These are phyloP conservation scores for Papiliotrema laurentii DNA, from an alignment of 1,284 basidiomycete genomes.

Conservation along the genomic window DNA sequence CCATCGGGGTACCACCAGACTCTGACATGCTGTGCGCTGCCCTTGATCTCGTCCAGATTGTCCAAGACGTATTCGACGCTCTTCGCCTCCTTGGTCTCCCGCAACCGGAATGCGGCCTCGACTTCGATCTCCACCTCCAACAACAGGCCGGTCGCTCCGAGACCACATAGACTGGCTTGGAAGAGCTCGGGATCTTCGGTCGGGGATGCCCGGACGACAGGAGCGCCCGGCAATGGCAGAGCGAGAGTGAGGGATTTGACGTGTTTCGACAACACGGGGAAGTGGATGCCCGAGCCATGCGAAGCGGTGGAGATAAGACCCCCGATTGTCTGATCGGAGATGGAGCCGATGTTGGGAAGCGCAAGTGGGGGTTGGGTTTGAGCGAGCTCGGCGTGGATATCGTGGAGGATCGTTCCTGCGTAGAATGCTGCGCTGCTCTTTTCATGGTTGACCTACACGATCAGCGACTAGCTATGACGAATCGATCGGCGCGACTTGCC, in stretches of 20 bases:
- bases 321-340: constrained; percentile 94
- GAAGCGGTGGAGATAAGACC: constrained; percentile 92
- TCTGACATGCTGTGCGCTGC: constrained; percentile 76
- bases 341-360: constrained; percentile 89
- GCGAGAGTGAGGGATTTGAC: constrained; percentile 72
- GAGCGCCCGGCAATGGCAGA: constrained; percentile 35
- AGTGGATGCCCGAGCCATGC: constrained; percentile 81
- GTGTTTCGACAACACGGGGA: constrained; percentile 76
- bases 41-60: constrained; percentile 55
- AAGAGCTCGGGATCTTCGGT: constrained; percentile 69
- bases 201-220: constrained; percentile 24
- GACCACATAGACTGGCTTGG: constrained; percentile 83
- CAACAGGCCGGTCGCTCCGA: constrained; percentile 91
- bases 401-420: constrained; percentile 72
- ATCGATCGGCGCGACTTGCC: constrained; percentile 53
- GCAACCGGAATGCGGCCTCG: constrained; percentile 76
- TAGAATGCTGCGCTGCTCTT: constrained; percentile 60
- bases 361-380: constrained; percentile 62
- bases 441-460: constrained; percentile 62
- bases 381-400: constrained; percentile 62
- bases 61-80: constrained; percentile 56
- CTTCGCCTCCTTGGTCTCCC: constrained; percentile 64
- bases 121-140: constrained; percentile 72
- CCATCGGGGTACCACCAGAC: constrained; percentile 93
- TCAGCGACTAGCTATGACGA: neutral